phyloP scores from a whole-genome alignment of 177 flowering plant species.

The Telopea speciosissima region DNA sequence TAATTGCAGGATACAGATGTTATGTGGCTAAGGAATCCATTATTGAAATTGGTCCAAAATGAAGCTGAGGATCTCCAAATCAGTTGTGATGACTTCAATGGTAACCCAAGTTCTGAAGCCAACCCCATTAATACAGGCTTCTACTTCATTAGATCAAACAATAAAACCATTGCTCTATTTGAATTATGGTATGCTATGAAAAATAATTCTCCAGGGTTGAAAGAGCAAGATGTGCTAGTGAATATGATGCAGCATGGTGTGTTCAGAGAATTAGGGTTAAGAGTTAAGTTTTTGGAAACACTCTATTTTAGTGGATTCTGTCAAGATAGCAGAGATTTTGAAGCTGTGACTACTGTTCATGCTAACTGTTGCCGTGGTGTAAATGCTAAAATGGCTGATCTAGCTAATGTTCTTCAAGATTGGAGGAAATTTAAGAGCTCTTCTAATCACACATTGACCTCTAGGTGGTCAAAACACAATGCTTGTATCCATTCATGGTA shows the following conservation, averaged over 20 bases:
- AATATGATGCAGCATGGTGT: conserved; percentile 21
- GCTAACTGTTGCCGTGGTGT: background rate
- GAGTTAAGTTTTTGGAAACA: background rate
- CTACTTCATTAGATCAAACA: conserved; percentile 13
- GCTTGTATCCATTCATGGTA: background rate
- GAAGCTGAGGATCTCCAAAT: background rate
- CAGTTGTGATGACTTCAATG: background rate
- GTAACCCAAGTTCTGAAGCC: background rate
- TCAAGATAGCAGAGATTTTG: conserved; percentile 6
- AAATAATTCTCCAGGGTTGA: conserved; percentile 3
- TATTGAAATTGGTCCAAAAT: background rate
- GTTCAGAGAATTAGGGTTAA: background rate
- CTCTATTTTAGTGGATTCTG: background rate
- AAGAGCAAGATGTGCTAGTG: conserved; percentile 10
- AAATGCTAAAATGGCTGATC: conserved; percentile 25
- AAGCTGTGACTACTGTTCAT: background rate
- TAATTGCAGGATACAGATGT: background rate
- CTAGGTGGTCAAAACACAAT: conserved; percentile 3
- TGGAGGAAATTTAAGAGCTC: background rate
- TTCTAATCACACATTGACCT: background rate
- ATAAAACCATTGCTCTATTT: conserved; percentile 8
- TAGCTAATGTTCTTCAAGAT: background rate
- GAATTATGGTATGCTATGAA: conserved; percentile 9
- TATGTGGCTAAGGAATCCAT: background rate
- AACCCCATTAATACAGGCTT: conserved; percentile 12